Base-by-base conservation (phyloP, 805 yeast species). In the Candida oleophila region DNA sequence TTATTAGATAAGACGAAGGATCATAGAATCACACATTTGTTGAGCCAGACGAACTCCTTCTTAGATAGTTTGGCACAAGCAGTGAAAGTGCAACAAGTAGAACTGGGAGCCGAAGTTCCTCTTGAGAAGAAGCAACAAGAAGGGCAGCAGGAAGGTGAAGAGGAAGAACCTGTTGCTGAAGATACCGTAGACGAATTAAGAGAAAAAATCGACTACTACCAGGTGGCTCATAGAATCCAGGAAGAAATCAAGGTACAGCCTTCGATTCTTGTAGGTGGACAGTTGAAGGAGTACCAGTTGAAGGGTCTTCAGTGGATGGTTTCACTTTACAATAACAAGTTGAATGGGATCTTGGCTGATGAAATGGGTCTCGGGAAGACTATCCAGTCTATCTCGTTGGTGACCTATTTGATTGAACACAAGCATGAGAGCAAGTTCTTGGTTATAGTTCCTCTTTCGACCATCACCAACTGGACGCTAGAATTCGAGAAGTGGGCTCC, bases 401-500 rank as follows among this genome's bases (percentile, higher is more conserved):
- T 87, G 18, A 78, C 92, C 1, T 83, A 88, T 59, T 69, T 88
- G 45, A 77, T 78, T 48, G 95, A 87, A 59, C 71, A 65, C 36
- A 87, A 87, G 57, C 77, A 82, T 46, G 77, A 75, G 41, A 89
- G 85, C 28, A 88, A 88, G 47, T 87, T 83, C 55, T 75, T 87
- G 59, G 89, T 87, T 38, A 83, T 87, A 63, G 95, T 87, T 25
- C 96, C 96, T 3, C 71, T 87, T 52, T 87, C 94, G 2, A 88
- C 95, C 0, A 78, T 87, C 37, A 86, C 95, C 1, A 87, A 87
- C 61, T 87, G 96, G 96, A 85, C 87, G 12, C 51, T 85, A 47
- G 96, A 87, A 65, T 87, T 87, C 60, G 94, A 87, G 52, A 85
- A 85, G 65, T 87, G 95, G 95, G 95, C 94, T 0, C 95, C 96